Evolutionary conservation across 495 filamentous ascomycete genomes (phyloP).

Genomic region (Penicillium robsamsonii): DNA sequence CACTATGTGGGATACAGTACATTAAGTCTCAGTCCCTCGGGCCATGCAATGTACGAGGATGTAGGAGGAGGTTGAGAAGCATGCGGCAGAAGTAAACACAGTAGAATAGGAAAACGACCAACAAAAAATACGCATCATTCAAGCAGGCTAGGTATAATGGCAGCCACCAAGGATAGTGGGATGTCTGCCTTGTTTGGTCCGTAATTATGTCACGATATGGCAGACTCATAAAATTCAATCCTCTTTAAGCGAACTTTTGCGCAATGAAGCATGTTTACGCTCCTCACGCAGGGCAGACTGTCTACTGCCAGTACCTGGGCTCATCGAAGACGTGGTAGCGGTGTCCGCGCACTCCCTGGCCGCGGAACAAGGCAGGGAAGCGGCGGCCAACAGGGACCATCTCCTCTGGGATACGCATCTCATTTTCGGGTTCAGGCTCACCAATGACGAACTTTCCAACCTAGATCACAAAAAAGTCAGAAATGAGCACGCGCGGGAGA

Average conservation of each 20-base stretch:
- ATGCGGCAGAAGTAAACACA: background rate
- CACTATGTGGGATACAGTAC: background rate
- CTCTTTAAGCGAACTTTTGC: slow-evolving; percentile 5
- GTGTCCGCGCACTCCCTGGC: slow-evolving; percentile 84
- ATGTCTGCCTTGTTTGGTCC: slow-evolving; percentile 5
- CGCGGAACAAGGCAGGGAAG: slow-evolving; percentile 87
- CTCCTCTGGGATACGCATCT: slow-evolving; percentile 59
- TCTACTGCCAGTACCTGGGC: slow-evolving; percentile 68
- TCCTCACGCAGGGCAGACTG: background rate
- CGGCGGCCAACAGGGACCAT: slow-evolving; percentile 70
- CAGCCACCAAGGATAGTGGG: slow-evolving; percentile 6
- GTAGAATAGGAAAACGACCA: background rate
- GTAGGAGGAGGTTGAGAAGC: background rate
- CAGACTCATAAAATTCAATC: slow-evolving; percentile 7
- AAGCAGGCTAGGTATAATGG: background rate
- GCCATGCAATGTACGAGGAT: background rate
- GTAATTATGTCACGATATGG: slow-evolving; percentile 11
- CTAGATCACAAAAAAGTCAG: slow-evolving; percentile 36
- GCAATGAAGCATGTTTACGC: background rate
- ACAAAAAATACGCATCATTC: background rate
- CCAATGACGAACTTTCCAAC: slow-evolving; percentile 94
- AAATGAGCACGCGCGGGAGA: background rate
- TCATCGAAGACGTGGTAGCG: slow-evolving; percentile 95
- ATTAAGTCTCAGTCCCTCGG: background rate
- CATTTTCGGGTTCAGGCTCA: slow-evolving; percentile 58